Percentiles rank a stretch among this genome's conserved stretches.
Conservation (phyloP, 768 basidiomycete species). For the Tylopilus subfusipes region DNA sequence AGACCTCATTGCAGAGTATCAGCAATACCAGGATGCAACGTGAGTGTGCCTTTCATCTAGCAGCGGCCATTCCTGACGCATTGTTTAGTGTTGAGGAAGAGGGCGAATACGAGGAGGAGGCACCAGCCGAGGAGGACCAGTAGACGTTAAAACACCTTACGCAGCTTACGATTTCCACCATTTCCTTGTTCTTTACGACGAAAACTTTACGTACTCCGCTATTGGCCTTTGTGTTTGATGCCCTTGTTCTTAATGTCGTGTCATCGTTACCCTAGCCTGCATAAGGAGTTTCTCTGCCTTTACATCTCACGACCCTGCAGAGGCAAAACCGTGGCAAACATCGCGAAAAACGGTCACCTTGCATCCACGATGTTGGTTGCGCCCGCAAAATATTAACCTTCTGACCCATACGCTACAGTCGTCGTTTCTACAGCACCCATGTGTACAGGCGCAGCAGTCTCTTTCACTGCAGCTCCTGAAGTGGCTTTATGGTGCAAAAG, state of each 20-base stretch:
- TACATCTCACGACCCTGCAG: neutral
- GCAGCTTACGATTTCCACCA: slow-evolving; percentile 13
- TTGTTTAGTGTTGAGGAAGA: slow-evolving; percentile 75
- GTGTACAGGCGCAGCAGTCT: slow-evolving; percentile 33
- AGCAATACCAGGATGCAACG: slow-evolving; percentile 95
- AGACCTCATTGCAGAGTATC: slow-evolving; percentile 96
- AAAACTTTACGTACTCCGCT: slow-evolving; percentile 36
- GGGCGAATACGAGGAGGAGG: slow-evolving; percentile 85
- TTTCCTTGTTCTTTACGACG: slow-evolving; percentile 25
- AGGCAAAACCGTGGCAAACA: neutral
- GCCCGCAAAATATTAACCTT: too few relatives aligned
- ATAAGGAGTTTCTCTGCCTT: slow-evolving; percentile 5
- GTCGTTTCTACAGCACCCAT: slow-evolving; percentile 18
- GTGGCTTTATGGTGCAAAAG: slow-evolving; percentile 30
- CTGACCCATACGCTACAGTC: neutral
- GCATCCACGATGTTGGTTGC: too few relatives aligned
- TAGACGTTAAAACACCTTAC: slow-evolving; percentile 27
- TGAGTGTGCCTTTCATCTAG: slow-evolving; percentile 39
- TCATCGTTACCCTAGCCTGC: slow-evolving; percentile 30
- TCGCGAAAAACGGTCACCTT: too few relatives aligned
- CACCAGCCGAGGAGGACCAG: slow-evolving; percentile 56
- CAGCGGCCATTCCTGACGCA: slow-evolving; percentile 9
- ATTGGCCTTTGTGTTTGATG: slow-evolving; percentile 32
- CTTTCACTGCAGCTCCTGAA: slow-evolving; percentile 31
- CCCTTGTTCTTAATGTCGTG: slow-evolving; percentile 31